A percentile compares a stretch with the other conserved stretches of the same genome.
Evolutionary conservation across 31 red algal genomes (phyloP).

Genomic region (Porphyra umbilicalis): DNA sequence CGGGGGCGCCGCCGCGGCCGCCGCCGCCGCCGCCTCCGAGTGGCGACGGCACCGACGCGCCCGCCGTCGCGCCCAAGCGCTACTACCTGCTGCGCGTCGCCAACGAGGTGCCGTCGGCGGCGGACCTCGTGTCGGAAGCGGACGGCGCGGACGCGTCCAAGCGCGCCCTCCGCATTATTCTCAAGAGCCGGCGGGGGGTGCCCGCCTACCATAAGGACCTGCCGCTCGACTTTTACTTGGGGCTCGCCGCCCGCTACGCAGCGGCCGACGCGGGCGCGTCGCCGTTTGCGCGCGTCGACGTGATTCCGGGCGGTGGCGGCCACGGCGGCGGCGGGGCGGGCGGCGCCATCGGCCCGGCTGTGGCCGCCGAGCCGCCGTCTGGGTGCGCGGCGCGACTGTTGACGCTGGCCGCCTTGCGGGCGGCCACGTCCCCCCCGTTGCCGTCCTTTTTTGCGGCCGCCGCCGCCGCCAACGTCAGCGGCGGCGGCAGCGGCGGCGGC

Average conservation of each 20-base stretch:
- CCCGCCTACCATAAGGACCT: conserved; percentile 45
- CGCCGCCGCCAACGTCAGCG: neutral
- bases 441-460: neutral
- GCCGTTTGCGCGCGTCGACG: neutral
- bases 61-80: neutral
- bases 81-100: conserved; percentile 1
- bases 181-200: conserved; percentile 32
- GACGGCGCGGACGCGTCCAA: conserved; percentile 58
- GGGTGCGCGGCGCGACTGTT: conserved; percentile 47
- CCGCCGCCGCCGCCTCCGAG: neutral
- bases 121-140: conserved; percentile 25
- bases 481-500: neutral
- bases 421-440: neutral
- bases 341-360: conserved; percentile 15
- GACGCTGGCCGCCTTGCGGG: neutral
- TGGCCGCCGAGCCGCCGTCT: conserved; percentile 23
- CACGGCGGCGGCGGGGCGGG: conserved; percentile 15
- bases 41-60: neutral
- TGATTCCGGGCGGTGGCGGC: neutral
- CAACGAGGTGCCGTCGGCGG: conserved; percentile 21
- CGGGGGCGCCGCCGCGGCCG: too few species aligned
- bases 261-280: neutral
- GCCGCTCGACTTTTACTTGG: neutral
- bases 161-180: conserved; percentile 46
- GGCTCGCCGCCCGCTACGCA: neutral